Evolutionary conservation across 129 eudicot genomes (phyloP).

Genomic region (carrot (Daucus carota)): DH1_v3.0 NC_030389.2:11107501-11108000

Average conservation of each 20-base stretch:
- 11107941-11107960: no score
- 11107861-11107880: not conserved
- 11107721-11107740: not conserved
- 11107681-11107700: not conserved
- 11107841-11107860: not conserved
- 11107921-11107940: no score
- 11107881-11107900: no score
- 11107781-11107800: no score
- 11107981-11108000: no score
- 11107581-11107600: constrained; percentile 6
- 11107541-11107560: not conserved
- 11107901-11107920: no score
- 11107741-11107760: not conserved
- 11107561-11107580: not conserved
- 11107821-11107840: no score
- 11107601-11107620: not conserved
- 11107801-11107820: no score
- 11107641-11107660: not conserved
- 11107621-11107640: not conserved
- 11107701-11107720: not conserved
- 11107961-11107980: not conserved
- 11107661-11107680: not conserved
- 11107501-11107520: not conserved
- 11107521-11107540: not conserved
- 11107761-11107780: not conserved